Evolutionary conservation across 2,329 filamentous ascomycete species (phyloP).

Genomic region (Diplodia scrobiculata): DNA sequence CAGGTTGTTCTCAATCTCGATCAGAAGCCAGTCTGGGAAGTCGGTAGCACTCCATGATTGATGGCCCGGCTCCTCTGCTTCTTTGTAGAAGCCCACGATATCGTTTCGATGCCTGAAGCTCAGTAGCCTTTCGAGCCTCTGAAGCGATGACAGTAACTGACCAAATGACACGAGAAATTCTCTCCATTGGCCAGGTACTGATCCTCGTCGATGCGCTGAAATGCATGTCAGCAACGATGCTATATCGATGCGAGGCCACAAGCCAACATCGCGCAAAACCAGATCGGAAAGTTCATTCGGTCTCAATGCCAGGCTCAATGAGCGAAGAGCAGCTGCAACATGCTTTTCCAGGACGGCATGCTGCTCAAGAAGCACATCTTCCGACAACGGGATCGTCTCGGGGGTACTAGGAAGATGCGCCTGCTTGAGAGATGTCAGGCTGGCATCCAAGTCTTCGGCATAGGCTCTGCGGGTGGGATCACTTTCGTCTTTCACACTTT

Average conservation of each 20-base stretch:
- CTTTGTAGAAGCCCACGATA: conserved; percentile 12
- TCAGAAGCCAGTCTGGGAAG: conserved; percentile 62
- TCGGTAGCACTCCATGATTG: conserved; percentile 57
- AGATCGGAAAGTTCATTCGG: neutral
- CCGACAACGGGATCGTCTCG: neutral
- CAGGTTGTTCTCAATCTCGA: conserved; percentile 66
- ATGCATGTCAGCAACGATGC: neutral
- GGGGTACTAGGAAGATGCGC: neutral
- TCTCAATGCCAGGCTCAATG: neutral
- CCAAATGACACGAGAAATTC: neutral
- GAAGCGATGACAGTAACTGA: neutral
- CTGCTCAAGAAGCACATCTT: neutral
- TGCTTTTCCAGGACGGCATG: neutral
- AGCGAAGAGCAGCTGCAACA: neutral
- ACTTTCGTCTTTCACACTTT: neutral
- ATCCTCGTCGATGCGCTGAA: neutral
- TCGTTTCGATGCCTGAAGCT: neutral
- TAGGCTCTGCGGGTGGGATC: neutral
- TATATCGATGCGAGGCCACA: neutral
- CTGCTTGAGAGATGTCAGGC: neutral
- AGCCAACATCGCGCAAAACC: neutral
- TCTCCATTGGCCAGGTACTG: neutral
- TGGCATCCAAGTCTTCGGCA: neutral
- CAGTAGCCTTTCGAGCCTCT: conserved; percentile 9
- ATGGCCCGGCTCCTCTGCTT: conserved; percentile 49